Percentiles rank a stretch among this genome's conserved stretches.
Conservation (phyloP, 2,329 filamentous ascomycete genomes). For the Drechslerella dactyloides region DNA sequence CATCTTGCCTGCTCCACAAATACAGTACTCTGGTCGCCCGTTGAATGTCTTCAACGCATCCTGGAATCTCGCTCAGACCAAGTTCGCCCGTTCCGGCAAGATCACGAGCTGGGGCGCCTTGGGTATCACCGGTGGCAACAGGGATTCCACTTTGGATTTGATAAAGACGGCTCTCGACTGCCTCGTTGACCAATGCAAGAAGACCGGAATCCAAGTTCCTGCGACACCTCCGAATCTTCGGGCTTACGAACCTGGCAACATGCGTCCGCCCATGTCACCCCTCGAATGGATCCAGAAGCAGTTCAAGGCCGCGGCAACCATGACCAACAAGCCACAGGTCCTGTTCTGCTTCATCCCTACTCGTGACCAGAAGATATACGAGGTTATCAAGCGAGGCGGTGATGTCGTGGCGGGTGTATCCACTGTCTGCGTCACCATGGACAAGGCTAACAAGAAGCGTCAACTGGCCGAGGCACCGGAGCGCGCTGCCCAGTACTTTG, state of each 20-base stretch:
- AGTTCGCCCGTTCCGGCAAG: slow-evolving; percentile 64
- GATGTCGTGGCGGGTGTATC: slow-evolving; percentile 72
- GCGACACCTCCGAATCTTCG: slow-evolving; percentile 18
- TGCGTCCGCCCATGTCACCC: slow-evolving; percentile 1
- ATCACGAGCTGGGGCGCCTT: slow-evolving; percentile 62
- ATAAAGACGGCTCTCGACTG: slow-evolving; percentile 17
- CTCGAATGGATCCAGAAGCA: slow-evolving; percentile 34
- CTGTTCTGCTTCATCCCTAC: slow-evolving; percentile 68
- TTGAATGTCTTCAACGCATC: slow-evolving; percentile 63
- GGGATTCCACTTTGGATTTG: slow-evolving; percentile 27
- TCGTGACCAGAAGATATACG: slow-evolving; percentile 67
- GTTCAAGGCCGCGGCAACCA: slow-evolving; percentile 8
- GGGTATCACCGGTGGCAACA: slow-evolving; percentile 30
- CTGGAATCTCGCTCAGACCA: slow-evolving; percentile 72
- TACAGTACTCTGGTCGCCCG: slow-evolving; percentile 64
- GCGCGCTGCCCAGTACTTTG: slow-evolving; percentile 63
- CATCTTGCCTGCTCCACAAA: slow-evolving; percentile 67
- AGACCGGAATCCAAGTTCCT: slow-evolving; percentile 39
- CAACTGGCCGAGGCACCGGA: slow-evolving; percentile 16
- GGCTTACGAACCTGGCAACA: neutral
- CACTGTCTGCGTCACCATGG: slow-evolving; percentile 63
- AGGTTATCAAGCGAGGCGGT: slow-evolving; percentile 70
- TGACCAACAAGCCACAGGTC: slow-evolving; percentile 56
- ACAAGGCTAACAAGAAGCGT: slow-evolving; percentile 52
- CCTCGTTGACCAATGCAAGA: slow-evolving; percentile 30